A percentile compares a stretch with the other conserved stretches of the same genome.
Evolutionary conservation across 139 green algal genomes (phyloP).

Genomic region (Chlorella sp.): DNA sequence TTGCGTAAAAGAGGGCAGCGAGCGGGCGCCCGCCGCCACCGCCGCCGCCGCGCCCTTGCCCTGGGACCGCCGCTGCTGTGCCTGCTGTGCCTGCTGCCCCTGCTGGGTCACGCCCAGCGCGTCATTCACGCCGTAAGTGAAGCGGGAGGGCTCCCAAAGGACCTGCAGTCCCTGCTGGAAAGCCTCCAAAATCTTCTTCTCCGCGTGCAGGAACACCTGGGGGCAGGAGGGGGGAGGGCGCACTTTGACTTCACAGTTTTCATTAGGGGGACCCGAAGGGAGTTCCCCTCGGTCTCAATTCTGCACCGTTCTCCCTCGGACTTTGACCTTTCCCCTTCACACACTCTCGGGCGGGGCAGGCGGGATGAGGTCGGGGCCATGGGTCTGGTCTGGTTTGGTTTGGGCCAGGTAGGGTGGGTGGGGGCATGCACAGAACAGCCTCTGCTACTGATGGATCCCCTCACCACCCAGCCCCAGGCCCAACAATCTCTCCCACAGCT

Average conservation of each 20-base stretch:
- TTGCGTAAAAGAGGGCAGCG: neutral
- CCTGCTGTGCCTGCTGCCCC: slow-evolving; percentile 18
- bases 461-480: no score
- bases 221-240: no score
- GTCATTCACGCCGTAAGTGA: slow-evolving; percentile 66
- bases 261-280: no score
- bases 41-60: neutral
- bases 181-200: slow-evolving; percentile 59
- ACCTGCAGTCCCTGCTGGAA: slow-evolving; percentile 60
- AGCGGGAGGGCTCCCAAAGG: slow-evolving; percentile 66
- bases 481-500: no score
- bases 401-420: neutral
- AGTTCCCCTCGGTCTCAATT: no score
- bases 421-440: neutral
- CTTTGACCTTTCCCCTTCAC: no score
- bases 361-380: neutral
- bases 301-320: no score
- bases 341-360: no score
- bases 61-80: neutral
- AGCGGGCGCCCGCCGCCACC: neutral
- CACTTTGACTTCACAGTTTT: no score
- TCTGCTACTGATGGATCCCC: neutral
- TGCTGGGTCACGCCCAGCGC: slow-evolving; percentile 11
- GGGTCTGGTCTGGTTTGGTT: no score
- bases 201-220: slow-evolving; percentile 39